phyloP scores from a whole-genome alignment of 2,329 filamentous ascomycete genomes.

The Daldinia eschscholtzii region DNA sequence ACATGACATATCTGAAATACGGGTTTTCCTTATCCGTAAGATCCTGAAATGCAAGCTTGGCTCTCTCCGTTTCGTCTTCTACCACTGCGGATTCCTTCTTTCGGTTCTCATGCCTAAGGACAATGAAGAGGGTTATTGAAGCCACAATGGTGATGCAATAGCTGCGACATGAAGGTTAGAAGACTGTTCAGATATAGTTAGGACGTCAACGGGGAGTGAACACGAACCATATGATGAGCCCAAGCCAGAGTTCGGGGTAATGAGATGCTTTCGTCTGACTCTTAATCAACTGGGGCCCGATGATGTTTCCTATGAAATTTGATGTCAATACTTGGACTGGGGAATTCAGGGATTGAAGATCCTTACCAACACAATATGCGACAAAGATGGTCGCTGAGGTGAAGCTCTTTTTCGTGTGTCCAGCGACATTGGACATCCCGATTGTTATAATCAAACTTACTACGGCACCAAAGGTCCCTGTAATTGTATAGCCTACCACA shows the following conservation, averaged over 20 bases:
- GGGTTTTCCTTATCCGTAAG: constrained; percentile 77
- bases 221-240: constrained; percentile 70
- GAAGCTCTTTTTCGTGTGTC: constrained; percentile 82
- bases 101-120: constrained; percentile 71
- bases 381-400: constrained; percentile 81
- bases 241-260: constrained; percentile 79
- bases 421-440: constrained; percentile 76
- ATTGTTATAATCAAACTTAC: constrained; percentile 69
- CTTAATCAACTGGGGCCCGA: constrained; percentile 78
- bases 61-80: constrained; percentile 71
- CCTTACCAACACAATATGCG: constrained; percentile 73
- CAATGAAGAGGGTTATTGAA: constrained; percentile 66
- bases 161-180: constrained; percentile 54
- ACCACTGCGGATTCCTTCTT: constrained; percentile 59
- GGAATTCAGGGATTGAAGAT: background rate
- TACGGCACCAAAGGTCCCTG: constrained; percentile 78
- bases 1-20: constrained; percentile 73
- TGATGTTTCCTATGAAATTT: constrained; percentile 72
- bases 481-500: constrained; percentile 78
- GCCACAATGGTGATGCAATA: constrained; percentile 76
- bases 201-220: background rate
- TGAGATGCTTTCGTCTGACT: constrained; percentile 74
- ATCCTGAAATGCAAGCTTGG: constrained; percentile 74
- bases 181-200: background rate
- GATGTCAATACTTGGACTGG: constrained; percentile 7